These are phyloP conservation scores for Microsporum audouinii DNA, from an alignment of 2,329 filamentous ascomycete species.

Conservation along the genomic window DNA sequence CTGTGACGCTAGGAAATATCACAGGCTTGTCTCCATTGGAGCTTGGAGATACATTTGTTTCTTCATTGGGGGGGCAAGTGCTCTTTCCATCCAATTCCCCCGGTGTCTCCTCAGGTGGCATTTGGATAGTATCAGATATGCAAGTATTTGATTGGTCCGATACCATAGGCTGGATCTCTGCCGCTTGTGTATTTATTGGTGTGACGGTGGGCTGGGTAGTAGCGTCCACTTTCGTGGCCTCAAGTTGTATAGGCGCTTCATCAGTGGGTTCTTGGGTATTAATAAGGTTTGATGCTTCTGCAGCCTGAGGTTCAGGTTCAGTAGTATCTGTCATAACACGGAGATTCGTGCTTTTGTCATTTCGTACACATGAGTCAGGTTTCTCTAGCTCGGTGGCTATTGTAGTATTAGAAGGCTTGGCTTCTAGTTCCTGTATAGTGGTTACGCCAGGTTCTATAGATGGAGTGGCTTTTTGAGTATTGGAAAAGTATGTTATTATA, in stretches of 20 bases:
- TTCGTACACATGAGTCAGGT: not conserved
- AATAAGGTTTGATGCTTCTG: not conserved
- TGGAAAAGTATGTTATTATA: not conserved
- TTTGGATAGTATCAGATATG: not conserved
- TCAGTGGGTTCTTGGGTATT: not conserved
- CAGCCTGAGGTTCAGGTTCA: not conserved
- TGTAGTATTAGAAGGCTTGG: not conserved
- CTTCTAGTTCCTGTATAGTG: not conserved
- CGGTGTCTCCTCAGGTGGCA: not conserved
- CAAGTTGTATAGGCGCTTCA: not conserved
- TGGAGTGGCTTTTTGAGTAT: not conserved
- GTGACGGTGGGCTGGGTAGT: not conserved
- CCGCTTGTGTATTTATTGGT: not conserved
- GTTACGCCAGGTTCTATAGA: not conserved
- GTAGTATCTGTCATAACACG: not conserved
- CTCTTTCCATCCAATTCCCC: not conserved
- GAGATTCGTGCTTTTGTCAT: not conserved
- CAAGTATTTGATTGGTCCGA: not conserved
- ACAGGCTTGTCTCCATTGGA: slow-evolving; percentile 12
- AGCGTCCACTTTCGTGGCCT: not conserved
- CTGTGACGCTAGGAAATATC: slow-evolving; percentile 21
- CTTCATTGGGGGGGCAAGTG: not conserved
- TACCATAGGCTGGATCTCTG: not conserved
- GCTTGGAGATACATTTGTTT: not conserved
- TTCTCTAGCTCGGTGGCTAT: not conserved